These are phyloP conservation scores for Didymella segeticola DNA, from an alignment of 2,329 filamentous ascomycete species.

Conservation along the genomic window DNA sequence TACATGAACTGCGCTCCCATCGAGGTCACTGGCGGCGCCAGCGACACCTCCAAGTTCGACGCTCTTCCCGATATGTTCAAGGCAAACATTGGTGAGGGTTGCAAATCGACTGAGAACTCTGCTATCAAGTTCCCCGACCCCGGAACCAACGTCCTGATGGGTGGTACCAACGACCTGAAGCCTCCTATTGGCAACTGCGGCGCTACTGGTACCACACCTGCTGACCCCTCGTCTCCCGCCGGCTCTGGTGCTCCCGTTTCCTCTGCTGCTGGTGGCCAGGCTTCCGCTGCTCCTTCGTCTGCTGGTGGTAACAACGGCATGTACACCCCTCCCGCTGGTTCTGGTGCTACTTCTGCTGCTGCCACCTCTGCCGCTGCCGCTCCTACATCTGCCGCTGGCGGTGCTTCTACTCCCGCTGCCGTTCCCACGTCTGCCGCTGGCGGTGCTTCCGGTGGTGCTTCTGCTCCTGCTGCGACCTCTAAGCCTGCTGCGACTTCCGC, in stretches of 20 bases:
- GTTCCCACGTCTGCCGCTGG: conserved; percentile 1
- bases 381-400: conserved; percentile 2
- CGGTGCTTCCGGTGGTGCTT: conserved; percentile 16
- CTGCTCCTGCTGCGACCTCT: neutral
- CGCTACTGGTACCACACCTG: conserved; percentile 22
- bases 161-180: conserved; percentile 22
- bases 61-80: conserved; percentile 75
- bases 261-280: conserved; percentile 29
- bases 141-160: conserved; percentile 63
- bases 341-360: conserved; percentile 8
- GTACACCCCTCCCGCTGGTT: conserved; percentile 15
- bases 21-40: conserved; percentile 63
- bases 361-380: conserved; percentile 6
- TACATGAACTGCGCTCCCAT: conserved; percentile 88
- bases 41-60: conserved; percentile 62
- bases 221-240: conserved; percentile 13
- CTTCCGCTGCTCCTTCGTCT: conserved; percentile 29
- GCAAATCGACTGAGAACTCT: conserved; percentile 59
- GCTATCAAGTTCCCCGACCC: conserved; percentile 72
- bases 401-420: conserved; percentile 17
- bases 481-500: conserved; percentile 6
- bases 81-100: conserved; percentile 67
- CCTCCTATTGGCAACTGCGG: conserved; percentile 34
- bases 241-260: conserved; percentile 22
- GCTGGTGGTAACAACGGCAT: conserved; percentile 14